Evolutionary conservation across 208 protist genomes (phyloP).

Genomic region (Leptomonas seymouri): DNA sequence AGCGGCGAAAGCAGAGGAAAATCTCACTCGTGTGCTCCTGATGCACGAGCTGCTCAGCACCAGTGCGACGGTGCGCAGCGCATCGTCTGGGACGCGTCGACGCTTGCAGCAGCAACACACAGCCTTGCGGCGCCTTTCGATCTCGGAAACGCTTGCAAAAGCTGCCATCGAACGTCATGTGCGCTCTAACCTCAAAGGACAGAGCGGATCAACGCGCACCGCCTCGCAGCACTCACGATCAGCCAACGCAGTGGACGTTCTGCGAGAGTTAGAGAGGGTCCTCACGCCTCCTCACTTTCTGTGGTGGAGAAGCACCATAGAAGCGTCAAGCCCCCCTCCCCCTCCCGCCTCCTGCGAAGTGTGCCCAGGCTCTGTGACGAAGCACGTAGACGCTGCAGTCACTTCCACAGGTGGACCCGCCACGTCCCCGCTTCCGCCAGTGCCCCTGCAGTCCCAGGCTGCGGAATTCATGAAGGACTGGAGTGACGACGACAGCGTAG

Average conservation of each 20-base stretch:
- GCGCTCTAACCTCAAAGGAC: background rate
- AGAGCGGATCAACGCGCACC: background rate
- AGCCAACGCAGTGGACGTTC: background rate
- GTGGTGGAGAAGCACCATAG: conserved; percentile 12
- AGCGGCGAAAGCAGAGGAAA: conserved; percentile 36
- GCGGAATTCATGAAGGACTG: background rate
- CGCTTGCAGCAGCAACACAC: conserved; percentile 33
- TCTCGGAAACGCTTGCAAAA: background rate
- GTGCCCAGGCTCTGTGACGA: no score
- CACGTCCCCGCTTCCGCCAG: background rate
- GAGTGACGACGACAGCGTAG: background rate
- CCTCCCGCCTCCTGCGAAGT: background rate
- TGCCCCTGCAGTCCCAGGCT: background rate
- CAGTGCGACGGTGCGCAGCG: conserved; percentile 17
- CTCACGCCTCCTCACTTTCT: conserved; percentile 14
- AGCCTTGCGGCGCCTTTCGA: conserved; percentile 21
- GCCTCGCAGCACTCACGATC: background rate
- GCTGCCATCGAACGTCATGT: background rate
- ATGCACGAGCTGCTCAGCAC: conserved; percentile 26
- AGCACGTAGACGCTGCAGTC: background rate
- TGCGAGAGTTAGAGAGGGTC: conserved; percentile 4
- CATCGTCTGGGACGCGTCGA: conserved; percentile 17
- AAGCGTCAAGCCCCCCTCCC: background rate
- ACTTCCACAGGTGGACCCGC: no score
- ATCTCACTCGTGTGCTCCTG: conserved; percentile 41